Evolutionary conservation across 768 basidiomycete species (phyloP), one percentile per base, ranked within the genome.

Genomic region (Lentinula sp.): DNA sequence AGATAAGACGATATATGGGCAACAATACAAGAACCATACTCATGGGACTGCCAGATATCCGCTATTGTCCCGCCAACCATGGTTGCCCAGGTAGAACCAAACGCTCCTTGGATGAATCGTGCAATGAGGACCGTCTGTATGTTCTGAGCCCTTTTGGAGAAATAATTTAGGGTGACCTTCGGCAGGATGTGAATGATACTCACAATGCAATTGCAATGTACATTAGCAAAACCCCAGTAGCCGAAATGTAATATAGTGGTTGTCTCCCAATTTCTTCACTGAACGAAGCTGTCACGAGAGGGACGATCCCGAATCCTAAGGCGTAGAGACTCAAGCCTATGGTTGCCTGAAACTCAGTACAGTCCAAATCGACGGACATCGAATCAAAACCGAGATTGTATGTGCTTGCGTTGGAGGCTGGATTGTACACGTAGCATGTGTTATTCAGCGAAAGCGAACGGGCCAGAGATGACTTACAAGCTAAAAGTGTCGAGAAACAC

Each of bases 11-110:
- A 28, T 8, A 60, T 23, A 35, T 13, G 60, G 10, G 16, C 28
- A 43, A 4, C 42, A 32, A 40, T 42, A 46, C n/a, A 66, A 35
- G 48, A 62, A 32, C 68, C 78, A 64, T 63, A 88, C 86, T 88
- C 82, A 65, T 78, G 73, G 3, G 86, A 75, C 3, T 70, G 68
- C 85, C 87, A 90, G 16, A 89, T 83, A 68, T 89, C 88, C 45
- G 85, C 82, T 28, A 88, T 80, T 2, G 84, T 87, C n/a, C 88
- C 88, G 21, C 86, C 86, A 18, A 89, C 88, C 78, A 89, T 85
- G 0, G 86, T 86, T 0, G 87, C 79, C 34, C 84, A 85, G 0
- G 87, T 88, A 9, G 87, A 88, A 6, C 84, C 87, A 67, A 84
- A 86, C 0, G 80, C 80, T 7, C 88, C 88, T 60, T 83, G 78